Evolutionary conservation across 2,329 filamentous ascomycete species (phyloP), one percentile per base, ranked within the genome.

Genomic region (Sclerotinia trifoliorum): DNA sequence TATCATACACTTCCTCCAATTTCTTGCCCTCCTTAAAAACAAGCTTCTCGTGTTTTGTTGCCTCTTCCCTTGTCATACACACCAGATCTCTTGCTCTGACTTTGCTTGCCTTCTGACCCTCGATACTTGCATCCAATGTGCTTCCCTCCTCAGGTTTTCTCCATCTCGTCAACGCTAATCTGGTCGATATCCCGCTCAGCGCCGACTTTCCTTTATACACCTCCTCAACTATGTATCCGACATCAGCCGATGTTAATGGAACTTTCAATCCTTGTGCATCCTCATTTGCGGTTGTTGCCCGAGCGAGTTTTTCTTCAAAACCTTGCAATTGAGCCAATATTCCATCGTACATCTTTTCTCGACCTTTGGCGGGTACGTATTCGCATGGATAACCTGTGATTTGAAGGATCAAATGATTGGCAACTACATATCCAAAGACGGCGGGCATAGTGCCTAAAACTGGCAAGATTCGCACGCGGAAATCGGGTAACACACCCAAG

Each of bases 401-500:
- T 68, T 88, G 87, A 67, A 96, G 85, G 72, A 99, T 94, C 69
- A 98, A 88, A 77, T 98, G 93, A 79, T 98, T 99, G 5, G 95
- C 95, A 11, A 92, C 87, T 0, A 90, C 91, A 67, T 97, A 91
- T 11, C 95, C 95, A 78, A 99, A 99, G 0, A 98, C 90, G 2
- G 95, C 94, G 0, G 95, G 95, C 94, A 99, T 97, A 0, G 95
- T 99, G 0, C 95, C 95, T 3, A 99, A 81, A 0, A 99, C 95
- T 0, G 95, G 95, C 11, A 99, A 80, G 68, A 99, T 99, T n/a
- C 95, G 86, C 13, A 97, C 92, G 32, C 95, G 86, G 79, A 99
- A 99, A 77, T 97, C 94, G 1, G 94, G 91, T 63, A 99, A 85
- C 0, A 96, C 92, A 55, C 93, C 91, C 0, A 98, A 84, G 73